phyloP scores from a whole-genome alignment of 192 early-diverging fungal genomes.

The Umbelopsis sp. region DNA sequence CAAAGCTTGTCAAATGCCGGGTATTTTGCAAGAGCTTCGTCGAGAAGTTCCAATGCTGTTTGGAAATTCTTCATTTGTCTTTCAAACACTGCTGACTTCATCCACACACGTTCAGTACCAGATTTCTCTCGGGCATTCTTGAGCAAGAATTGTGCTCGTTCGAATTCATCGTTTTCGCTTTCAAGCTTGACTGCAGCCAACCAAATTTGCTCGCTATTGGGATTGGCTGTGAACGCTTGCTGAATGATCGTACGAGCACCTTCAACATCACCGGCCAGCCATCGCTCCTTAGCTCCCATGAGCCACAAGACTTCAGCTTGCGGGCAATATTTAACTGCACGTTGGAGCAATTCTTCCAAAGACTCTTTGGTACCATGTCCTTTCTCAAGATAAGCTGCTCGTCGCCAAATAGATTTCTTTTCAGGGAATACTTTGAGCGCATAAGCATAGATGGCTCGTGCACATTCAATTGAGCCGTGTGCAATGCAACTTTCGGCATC shows the following conservation, averaged over 20 bases:
- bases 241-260: slow-evolving; percentile 85
- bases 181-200: slow-evolving; percentile 96
- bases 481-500: slow-evolving; percentile 81
- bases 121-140: slow-evolving; percentile 74
- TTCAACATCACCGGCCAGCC: slow-evolving; percentile 79
- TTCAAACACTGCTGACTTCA: slow-evolving; percentile 91
- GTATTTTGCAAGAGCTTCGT: slow-evolving; percentile 68
- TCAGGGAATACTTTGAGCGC: slow-evolving; percentile 77
- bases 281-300: slow-evolving; percentile 95
- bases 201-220: slow-evolving; percentile 91
- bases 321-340: slow-evolving; percentile 88
- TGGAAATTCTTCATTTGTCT: slow-evolving; percentile 69
- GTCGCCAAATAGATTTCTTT: slow-evolving; percentile 82
- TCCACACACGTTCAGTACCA: slow-evolving; percentile 89
- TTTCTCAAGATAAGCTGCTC: slow-evolving; percentile 88
- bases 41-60: slow-evolving; percentile 68
- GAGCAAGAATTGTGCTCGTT: slow-evolving; percentile 76
- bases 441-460: slow-evolving; percentile 86
- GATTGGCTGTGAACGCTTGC: slow-evolving; percentile 88
- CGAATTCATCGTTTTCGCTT: slow-evolving; percentile 81
- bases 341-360: slow-evolving; percentile 77
- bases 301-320: slow-evolving; percentile 94
- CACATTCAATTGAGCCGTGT: slow-evolving; percentile 69
- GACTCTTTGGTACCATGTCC: slow-evolving; percentile 73
- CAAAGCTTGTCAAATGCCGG: slow-evolving; percentile 87